Base-by-base conservation (phyloP, 164 flowering plant genomes). In the Hamamelis virginiana region DNA sequence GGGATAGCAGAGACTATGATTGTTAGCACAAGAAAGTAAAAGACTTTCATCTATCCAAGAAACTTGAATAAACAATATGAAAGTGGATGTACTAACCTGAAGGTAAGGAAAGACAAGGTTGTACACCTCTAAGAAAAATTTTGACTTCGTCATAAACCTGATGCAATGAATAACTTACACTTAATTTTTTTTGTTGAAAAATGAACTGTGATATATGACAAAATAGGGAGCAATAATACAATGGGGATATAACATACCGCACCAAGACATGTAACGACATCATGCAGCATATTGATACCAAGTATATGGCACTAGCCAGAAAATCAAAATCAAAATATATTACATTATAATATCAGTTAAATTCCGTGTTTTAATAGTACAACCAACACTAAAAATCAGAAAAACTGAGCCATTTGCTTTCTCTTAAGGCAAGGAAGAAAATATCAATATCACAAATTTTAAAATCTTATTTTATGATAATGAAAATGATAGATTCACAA, bases 81-180 rank as follows among this genome's bases (percentile, higher is more conserved):
- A 60, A 48, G 21, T 11, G 43, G 62, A 62, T 38, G 9, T 28
- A 64, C 74, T 58, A 59, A 91, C 98, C 96, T 91, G 97, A 73
- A 91, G 81, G 63, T 81, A 82, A 46, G 97, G 91, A 73, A 76
- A 72, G 58, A 86, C 78, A 19, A 13, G 48, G 48, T 83, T 73
- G 64, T 82, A 85, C 16, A 84, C 86, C 66, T 85, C 81, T 15
- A 72, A 52, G 64, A 90, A 78, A 76, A 83, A 43, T 46, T 74
- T 69, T 19, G 89, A 91, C 76, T 80, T 90, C 56, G 15, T 33
- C 3, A 77, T 45, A 63, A 86, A 77, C 90, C 98, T 91, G 86
- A 60, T n/a, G 26, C 59, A 81, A 68, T 18, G 55, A 72, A 25
- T 27, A 75, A 51, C 4, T 43, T n/a, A 28, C n/a, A 64, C 44